These are phyloP conservation scores for Aspergillus candidus DNA, from an alignment of 2,329 filamentous ascomycete genomes.

Conservation along the genomic window DNA sequence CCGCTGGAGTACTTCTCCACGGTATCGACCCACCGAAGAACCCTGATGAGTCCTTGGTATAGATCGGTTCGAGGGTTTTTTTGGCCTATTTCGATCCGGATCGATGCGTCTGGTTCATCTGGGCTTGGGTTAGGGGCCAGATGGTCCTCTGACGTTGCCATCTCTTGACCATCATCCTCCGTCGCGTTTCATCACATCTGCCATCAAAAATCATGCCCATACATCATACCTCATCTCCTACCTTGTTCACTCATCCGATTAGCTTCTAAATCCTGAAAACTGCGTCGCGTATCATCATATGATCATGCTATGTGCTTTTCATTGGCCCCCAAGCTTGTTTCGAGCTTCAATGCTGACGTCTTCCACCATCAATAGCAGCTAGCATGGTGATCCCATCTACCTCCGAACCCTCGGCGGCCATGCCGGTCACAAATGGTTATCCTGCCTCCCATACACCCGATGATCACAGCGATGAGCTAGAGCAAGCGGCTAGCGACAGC, in stretches of 20 bases:
- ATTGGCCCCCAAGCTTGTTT: conserved; percentile 13
- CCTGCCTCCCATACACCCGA: conserved; percentile 21
- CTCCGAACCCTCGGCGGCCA: conserved; percentile 29
- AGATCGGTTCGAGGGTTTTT: conserved; percentile 12
- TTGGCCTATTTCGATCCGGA: conserved; percentile 11
- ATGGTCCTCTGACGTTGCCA: conserved; percentile 15
- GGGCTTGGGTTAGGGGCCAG: conserved; percentile 18
- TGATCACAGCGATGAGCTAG: conserved; percentile 24
- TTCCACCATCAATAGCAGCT: conserved; percentile 32
- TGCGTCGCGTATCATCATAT: conserved; percentile 32
- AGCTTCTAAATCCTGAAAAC: conserved; percentile 19
- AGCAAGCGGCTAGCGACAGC: conserved; percentile 49
- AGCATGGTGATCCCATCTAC: conserved; percentile 42
- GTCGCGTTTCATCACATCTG: conserved; percentile 32
- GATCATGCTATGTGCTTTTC: conserved; percentile 18
- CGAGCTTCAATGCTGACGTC: conserved; percentile 39
- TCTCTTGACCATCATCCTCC: conserved; percentile 17
- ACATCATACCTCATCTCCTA: conserved; percentile 31
- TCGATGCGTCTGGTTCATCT: conserved; percentile 12
- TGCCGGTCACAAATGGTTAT: conserved; percentile 32
- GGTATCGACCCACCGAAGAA: conserved; percentile 35
- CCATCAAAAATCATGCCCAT: conserved; percentile 33
- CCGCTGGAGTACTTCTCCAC: conserved; percentile 36
- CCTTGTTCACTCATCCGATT: conserved; percentile 17
- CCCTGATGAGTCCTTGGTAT: conserved; percentile 19